Percentiles rank a stretch among this genome's conserved stretches.
Conservation (phyloP, 768 basidiomycete species). For the Multifurca ochricompacta region DNA sequence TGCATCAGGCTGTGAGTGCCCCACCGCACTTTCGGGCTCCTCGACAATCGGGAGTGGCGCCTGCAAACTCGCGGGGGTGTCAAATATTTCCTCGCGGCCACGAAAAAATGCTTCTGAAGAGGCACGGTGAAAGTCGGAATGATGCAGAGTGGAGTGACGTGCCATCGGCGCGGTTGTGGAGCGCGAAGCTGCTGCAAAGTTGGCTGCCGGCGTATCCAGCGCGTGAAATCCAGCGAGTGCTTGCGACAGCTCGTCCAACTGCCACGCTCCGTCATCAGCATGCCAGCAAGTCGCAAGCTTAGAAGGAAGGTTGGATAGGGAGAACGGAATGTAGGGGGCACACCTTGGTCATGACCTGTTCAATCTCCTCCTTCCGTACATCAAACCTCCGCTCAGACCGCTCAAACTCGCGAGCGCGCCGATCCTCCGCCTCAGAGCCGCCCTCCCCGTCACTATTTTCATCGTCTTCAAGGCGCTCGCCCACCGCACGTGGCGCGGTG, state of each 20-base stretch:
- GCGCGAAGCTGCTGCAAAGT: conserved; percentile 28
- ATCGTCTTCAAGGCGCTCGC: conserved; percentile 12
- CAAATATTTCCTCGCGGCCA: conserved; percentile 21
- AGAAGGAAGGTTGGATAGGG: neutral
- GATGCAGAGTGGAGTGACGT: conserved; percentile 21
- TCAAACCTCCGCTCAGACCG: conserved; percentile 61
- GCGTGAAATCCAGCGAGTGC: conserved; percentile 39
- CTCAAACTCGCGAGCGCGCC: conserved; percentile 59
- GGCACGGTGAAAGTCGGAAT: conserved; percentile 20
- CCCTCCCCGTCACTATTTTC: neutral
- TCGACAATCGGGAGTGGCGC: conserved; percentile 10
- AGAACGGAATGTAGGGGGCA: neutral
- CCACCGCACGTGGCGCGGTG: neutral
- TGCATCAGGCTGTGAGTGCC: neutral
- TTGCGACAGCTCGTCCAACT: conserved; percentile 51
- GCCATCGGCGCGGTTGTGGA: conserved; percentile 27
- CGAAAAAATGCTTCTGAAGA: neutral
- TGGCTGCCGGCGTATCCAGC: conserved; percentile 35
- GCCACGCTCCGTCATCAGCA: neutral
- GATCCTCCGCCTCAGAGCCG: conserved; percentile 6
- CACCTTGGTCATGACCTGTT: conserved; percentile 70
- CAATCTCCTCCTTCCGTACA: conserved; percentile 60
- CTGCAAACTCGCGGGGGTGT: conserved; percentile 29
- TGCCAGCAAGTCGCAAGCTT: neutral
- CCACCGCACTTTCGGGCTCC: conserved; percentile 1